Conservation (phyloP, 805 yeast species). For the Metschnikowia vanudenii region DNA sequence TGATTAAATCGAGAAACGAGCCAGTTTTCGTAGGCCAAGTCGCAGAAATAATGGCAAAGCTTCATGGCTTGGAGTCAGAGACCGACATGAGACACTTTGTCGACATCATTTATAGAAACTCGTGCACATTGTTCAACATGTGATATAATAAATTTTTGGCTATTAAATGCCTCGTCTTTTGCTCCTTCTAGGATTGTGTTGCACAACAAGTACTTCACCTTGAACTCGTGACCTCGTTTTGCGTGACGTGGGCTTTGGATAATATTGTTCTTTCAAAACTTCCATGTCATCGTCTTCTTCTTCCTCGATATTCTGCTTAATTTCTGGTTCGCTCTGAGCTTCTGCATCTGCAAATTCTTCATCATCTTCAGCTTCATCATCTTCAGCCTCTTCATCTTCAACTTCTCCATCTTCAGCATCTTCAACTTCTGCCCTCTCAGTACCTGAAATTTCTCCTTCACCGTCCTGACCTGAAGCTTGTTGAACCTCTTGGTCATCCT, state of each 20-base stretch:
- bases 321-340: too few relatives aligned
- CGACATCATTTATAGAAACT: slow-evolving; percentile 36
- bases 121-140: slow-evolving; percentile 32
- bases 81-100: slow-evolving; percentile 32
- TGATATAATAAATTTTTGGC: slow-evolving; percentile 2
- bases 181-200: background rate
- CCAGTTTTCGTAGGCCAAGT: slow-evolving; percentile 85
- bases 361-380: too few relatives aligned
- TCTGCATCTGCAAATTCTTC: too few relatives aligned
- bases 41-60: slow-evolving; percentile 49
- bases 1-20: slow-evolving; percentile 86
- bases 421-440: too few relatives aligned
- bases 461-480: too few relatives aligned
- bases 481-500: slow-evolving; percentile 6
- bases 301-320: too few relatives aligned
- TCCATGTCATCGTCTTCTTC: too few relatives aligned
- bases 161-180: background rate
- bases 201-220: background rate
- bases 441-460: too few relatives aligned
- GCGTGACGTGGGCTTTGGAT: background rate
- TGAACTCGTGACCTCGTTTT: slow-evolving; percentile 2
- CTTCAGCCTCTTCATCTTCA: too few relatives aligned
- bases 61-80: slow-evolving; percentile 30
- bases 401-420: too few relatives aligned
- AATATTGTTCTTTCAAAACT: slow-evolving; percentile 1